Base-by-base conservation (phyloP, 2,329 filamentous ascomycete genomes). In the Colletotrichum sp. region DNA sequence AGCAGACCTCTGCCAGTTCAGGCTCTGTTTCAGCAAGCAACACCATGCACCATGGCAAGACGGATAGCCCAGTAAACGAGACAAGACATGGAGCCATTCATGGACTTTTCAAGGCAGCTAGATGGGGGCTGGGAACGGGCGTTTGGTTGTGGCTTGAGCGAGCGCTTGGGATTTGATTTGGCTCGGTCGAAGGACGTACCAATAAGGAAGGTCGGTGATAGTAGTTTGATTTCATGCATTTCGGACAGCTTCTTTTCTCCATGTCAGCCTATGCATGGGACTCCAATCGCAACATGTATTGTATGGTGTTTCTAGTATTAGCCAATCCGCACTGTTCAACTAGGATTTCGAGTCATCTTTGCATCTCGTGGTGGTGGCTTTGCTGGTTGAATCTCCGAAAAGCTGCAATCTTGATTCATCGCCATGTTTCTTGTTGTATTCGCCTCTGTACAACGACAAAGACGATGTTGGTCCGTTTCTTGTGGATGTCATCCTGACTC, bases 301-400 rank as follows among this genome's bases (percentile, higher is more conserved):
- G 18, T n/a, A n/a, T 0, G 1, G 0, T 6, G 39, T 49, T 18
- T 49, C 9, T 12, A n/a, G 18, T 10, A 0, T 10, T 16, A 18
- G 55, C 26, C 4, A 4, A 26, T 18, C 5, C 0, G 15, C 26
- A 28, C 9, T 26, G 15, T 18, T 18, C 8, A 28, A 59, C 15
- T 28, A 26, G 55, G 24, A 2, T 0, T 57, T 57, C 4, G 13
- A 59, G 8, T 4, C 6, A 13, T 4, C 10, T n/a, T 49, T 21
- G n/a, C 5, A 21, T 49, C 10, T 0, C 3, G 12, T 12, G 44
- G 0, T 6, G 44, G n/a, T 13, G 6, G 44, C 10, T 5, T 49
- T 13, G 10, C 44, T 52, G 44, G 6, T 21, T 1, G 3, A 21
- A 7, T 52, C 44, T 6, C n/a, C 6, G 44, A 52, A 0, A 13